Base-by-base conservation (phyloP, 805 yeast genomes). In the Saccharomycopsis fodiens region DNA sequence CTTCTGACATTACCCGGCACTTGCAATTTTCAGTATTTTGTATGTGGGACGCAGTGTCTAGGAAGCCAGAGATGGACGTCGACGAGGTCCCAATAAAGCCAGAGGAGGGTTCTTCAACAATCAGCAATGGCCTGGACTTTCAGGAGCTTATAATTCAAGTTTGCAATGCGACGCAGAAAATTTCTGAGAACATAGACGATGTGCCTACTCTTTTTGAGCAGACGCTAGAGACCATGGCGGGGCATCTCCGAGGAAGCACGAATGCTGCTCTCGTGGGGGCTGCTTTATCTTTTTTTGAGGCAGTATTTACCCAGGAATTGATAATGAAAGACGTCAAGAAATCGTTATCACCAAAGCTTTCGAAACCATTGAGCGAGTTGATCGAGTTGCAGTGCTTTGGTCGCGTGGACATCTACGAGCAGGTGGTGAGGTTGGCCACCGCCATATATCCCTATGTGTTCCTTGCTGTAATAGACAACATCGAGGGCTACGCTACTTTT, bases 271-370 rank as follows among this genome's bases (percentile, higher is more conserved):
- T 42, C 5, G 25, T 35, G 20, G 10, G 8, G 17, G 25, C 35
- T 35, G 30, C 39, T 32, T 15, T 45, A 16, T 35, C 23, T 20
- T 45, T 45, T 29, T 45, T 45, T 25, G 32, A 22, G 10, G 12
- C 8, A 13, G 35, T 45, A 3, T 45, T 19, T 25, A 32, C 10
- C 22, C 30, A 32, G 8, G 35, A 30, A 3, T 20, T 19, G 31
- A 15, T 21, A 5, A 32, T 25, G 23, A 32, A 41, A 20, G 15
- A 15, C 5, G 16, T 10, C n/a, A 32, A 41, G 41, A 31, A 29
- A 22, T 4, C n/a, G 4, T 41, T 40, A 29, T 6, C 39, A 7
- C n/a, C 32, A 7, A 39, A 41, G n/a, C 40, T 39, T 15, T 16
- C 20, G 19, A 29, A 41, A 19, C 23, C 20, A 5, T 10, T 32